These are phyloP conservation scores for Rhizopogon vesiculosus DNA, from an alignment of 768 basidiomycete species.

Conservation along the genomic window DNA sequence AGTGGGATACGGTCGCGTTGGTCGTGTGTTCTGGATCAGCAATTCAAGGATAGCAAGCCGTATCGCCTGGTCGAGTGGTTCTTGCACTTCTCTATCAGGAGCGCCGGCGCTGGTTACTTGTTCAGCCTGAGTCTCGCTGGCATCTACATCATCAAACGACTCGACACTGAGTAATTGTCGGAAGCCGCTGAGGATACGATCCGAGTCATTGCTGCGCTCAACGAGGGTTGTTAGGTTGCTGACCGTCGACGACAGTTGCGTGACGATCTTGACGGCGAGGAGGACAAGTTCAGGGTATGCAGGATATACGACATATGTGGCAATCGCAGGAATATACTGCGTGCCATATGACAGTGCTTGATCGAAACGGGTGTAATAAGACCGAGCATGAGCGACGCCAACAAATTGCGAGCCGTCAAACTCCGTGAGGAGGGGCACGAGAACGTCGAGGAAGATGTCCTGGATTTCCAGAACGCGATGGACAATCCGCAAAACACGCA, in stretches of 20 bases:
- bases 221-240: constrained; percentile 75
- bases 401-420: constrained; percentile 51
- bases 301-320: constrained; percentile 68
- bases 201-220: constrained; percentile 76
- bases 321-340: constrained; percentile 75
- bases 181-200: constrained; percentile 82
- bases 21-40: constrained; percentile 71
- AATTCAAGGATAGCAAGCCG: constrained; percentile 76
- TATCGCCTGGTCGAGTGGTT: constrained; percentile 61
- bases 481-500: constrained; percentile 78
- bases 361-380: constrained; percentile 70
- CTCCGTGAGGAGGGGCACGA: constrained; percentile 73
- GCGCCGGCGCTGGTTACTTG: constrained; percentile 73
- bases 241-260: constrained; percentile 63
- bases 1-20: constrained; percentile 65
- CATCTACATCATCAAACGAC: constrained; percentile 53
- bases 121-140: constrained; percentile 56
- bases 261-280: constrained; percentile 74
- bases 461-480: constrained; percentile 82
- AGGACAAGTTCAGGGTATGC: constrained; percentile 69
- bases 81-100: constrained; percentile 41
- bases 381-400: constrained; percentile 55
- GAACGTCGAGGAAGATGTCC: constrained; percentile 83
- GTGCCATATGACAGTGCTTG: constrained; percentile 67
- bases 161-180: constrained; percentile 60